Base-by-base conservation (phyloP, 2,329 filamentous ascomycete genomes). In the Diatrype stigma region DNA sequence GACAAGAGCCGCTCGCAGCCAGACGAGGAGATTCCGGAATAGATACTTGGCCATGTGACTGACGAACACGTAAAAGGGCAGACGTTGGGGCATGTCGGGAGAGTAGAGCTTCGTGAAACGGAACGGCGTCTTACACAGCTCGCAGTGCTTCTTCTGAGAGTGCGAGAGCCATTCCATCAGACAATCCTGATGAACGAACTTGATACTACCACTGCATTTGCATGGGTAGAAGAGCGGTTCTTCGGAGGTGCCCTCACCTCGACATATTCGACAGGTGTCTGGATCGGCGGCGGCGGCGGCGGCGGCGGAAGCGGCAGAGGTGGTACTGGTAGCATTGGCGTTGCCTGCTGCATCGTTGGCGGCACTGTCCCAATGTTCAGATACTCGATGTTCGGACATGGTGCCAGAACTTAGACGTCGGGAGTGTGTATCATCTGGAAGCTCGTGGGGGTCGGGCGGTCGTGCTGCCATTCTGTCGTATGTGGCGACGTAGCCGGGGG, bases 101-200 rank as follows among this genome's bases (percentile, higher is more conserved):
- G 92, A 86, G 74, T 99, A 99, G 37, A 99, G 82, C 72, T 99
- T 99, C 48, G 94, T 99, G 75, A 99, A 99, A 54, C 91, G 89
- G 67, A 97, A 99, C 0, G 92, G 86, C 2, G 94, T 99, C 75
- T 99, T 99, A 84, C 94, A 99, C 34, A 99, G 85, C 75, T 99
- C 94, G 78, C 95, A 99, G 76, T 99, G 89, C 71, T 97, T 97
- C 81, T 99, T 99, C 69, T 99, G 92, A 2, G 94, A 97, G 70
- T 99, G 95, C 46, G 91, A 93, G 21, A 99, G 79, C 94, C 94
- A 99, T 72, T 97, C 92, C 87, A 99, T 96, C 71, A 99, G 75
- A 69, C 94, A 99, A 68, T 95, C 89, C 71, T 99, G 94, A 69
- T 99, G 94, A 55, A 99, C 94, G 65, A 88, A 96, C 74, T 96